Conservation (phyloP, 345 rosid species). For the Arabis hirsuta region DNA sequence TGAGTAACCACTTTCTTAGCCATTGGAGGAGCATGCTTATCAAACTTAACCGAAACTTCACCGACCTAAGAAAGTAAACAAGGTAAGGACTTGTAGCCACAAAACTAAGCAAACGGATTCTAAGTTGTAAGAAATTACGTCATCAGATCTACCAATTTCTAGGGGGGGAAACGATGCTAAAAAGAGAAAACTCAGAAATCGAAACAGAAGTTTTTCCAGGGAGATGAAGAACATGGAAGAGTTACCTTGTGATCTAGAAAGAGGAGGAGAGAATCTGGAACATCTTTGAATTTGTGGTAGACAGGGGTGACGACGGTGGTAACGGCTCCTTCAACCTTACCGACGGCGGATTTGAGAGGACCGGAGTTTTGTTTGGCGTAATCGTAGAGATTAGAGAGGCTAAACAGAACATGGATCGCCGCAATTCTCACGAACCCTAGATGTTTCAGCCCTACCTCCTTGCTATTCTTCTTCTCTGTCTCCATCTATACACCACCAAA, state of each 20-base stretch:
- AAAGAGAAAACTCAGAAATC: neutral
- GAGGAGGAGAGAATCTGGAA: slow-evolving; percentile 71
- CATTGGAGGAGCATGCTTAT: slow-evolving; percentile 70
- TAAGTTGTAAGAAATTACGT: neutral
- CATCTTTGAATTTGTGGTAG: slow-evolving; percentile 57
- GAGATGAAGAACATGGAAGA: neutral
- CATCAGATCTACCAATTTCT: slow-evolving; percentile 9
- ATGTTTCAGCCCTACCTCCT: slow-evolving; percentile 59
- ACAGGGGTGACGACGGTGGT: slow-evolving; percentile 70
- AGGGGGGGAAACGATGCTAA: neutral
- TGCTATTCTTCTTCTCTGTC: slow-evolving; percentile 55
- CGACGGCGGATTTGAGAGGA: slow-evolving; percentile 69
- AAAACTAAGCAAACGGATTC: neutral
- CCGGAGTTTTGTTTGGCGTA: slow-evolving; percentile 84
- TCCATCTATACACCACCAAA: slow-evolving; percentile 34
- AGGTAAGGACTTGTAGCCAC: neutral
- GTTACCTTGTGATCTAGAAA: slow-evolving; percentile 79
- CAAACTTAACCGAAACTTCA: slow-evolving; percentile 60
- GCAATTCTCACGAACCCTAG: slow-evolving; percentile 69
- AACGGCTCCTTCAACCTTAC: slow-evolving; percentile 70
- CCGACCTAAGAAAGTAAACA: slow-evolving; percentile 57
- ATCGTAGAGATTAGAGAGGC: slow-evolving; percentile 61
- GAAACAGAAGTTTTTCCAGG: neutral
- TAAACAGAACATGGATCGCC: slow-evolving; percentile 57
- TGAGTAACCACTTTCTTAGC: slow-evolving; percentile 60